phyloP scores from a whole-genome alignment of 441 rosid species.

The Codiaeum variegatum region DNA sequence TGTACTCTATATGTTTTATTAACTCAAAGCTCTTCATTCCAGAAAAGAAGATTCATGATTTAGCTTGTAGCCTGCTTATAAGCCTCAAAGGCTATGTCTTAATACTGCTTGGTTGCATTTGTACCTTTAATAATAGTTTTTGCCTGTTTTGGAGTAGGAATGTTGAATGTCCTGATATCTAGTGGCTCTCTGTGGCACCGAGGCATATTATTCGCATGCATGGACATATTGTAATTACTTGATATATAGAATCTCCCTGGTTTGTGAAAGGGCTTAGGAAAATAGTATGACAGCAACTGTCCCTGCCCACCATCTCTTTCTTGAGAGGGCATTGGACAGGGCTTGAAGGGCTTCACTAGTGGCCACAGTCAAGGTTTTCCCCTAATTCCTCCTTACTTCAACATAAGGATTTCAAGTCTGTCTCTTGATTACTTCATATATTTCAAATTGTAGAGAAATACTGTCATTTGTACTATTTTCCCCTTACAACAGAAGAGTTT shows the following conservation, averaged over 20 bases:
- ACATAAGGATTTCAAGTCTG: background rate
- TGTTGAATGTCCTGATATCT: constrained; percentile 16
- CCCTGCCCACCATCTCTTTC: background rate
- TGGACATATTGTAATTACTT: too few relatives aligned
- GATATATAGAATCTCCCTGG: background rate
- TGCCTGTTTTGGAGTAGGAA: background rate
- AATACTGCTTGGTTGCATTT: background rate
- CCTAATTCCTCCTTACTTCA: background rate
- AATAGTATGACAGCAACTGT: background rate
- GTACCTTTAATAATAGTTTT: background rate
- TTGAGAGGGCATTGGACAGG: background rate
- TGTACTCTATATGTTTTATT: background rate
- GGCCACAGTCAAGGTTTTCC: background rate
- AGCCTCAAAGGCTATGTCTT: background rate
- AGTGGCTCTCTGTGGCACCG: background rate
- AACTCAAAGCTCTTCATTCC: background rate
- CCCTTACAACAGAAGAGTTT: background rate
- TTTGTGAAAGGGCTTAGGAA: background rate
- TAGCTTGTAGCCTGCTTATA: background rate
- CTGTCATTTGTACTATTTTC: background rate
- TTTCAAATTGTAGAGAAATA: background rate
- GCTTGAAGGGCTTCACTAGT: background rate
- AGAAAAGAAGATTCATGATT: background rate
- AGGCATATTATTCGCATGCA: background rate
- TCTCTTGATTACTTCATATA: background rate